Evolutionary conservation across 2,329 filamentous ascomycete genomes (phyloP), one percentile per base, ranked within the genome.

Genomic region (Fusarium nygamai): DNA sequence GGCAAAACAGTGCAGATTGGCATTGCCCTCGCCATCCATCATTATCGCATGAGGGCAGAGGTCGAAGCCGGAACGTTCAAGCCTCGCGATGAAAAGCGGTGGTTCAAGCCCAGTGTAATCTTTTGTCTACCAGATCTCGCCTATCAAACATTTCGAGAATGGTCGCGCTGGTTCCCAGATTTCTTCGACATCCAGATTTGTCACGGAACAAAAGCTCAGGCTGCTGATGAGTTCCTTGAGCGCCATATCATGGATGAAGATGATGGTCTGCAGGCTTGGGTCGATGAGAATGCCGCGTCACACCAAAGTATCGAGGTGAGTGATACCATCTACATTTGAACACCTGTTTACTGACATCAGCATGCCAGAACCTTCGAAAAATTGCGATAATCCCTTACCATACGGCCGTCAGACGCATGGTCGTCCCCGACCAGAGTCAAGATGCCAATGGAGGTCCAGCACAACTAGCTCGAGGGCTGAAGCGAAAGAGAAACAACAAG

Each of bases 41-140:
- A 54, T 5, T 0, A 12, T 3, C 33, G 10, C 0, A 0, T 54
- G 0, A 54, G 38, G 0, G 50, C 50, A 0, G n/a, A 38, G 4
- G 33, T 54, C 0, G 17, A 54, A 0, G 50, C 33, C 1, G 50
- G 50, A 0, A 38, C 33, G 0, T 54, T 54, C 0, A 54, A 1
- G 6, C 50, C 50, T 3, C n/a, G 33, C 0, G 50, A 54, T 22
- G 7, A 38, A 0, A 36, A 2, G 0, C 5, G 50, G 0, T 0
- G 13, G 0, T 54, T 27, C 19, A 54, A 54, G 0, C 50, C 50
- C 0, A 54, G 50, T 3, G 1, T 54, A 3, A 27, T 36, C 10
- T 2, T 27, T 0, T 54, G 50, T 22, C 33, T 11, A 0, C 2
- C 31, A 0, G 7, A 54, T 0, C 33, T 54, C 5, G 50, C 50